Percentiles rank a stretch among this genome's conserved stretches.
These are phyloP conservation scores for Neurospora crassa DNA, from an alignment of 2,329 filamentous ascomycete species.

Conservation along the genomic window DNA sequence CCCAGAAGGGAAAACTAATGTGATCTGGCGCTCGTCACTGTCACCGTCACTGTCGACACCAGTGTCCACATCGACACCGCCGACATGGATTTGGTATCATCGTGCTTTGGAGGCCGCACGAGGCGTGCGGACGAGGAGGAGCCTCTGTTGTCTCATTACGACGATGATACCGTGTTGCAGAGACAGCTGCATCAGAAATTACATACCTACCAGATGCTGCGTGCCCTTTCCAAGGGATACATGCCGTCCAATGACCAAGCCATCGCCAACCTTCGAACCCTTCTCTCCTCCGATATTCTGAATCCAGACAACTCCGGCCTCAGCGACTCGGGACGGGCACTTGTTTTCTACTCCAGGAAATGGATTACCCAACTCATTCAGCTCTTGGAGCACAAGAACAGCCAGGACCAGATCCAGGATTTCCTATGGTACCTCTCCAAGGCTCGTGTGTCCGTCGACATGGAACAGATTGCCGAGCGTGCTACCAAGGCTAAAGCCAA, in stretches of 20 bases:
- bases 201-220: slow-evolving; percentile 85
- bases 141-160: slow-evolving; percentile 74
- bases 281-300: slow-evolving; percentile 69
- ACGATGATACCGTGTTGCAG: slow-evolving; percentile 72
- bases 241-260: slow-evolving; percentile 87
- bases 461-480: slow-evolving; percentile 50
- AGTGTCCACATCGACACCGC: background rate
- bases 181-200: slow-evolving; percentile 76
- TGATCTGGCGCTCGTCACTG: background rate
- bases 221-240: slow-evolving; percentile 72
- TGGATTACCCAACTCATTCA: slow-evolving; percentile 75
- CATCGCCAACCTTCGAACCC: slow-evolving; percentile 67
- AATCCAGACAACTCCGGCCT: slow-evolving; percentile 67
- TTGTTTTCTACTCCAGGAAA: slow-evolving; percentile 62
- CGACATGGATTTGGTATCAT: slow-evolving; percentile 10
- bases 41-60: background rate
- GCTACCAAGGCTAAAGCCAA: slow-evolving; percentile 54
- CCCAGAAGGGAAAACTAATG: background rate
- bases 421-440: slow-evolving; percentile 78
- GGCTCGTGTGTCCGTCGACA: slow-evolving; percentile 60
- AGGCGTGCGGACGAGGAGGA: slow-evolving; percentile 52
- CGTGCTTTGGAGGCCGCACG: slow-evolving; percentile 53
- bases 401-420: slow-evolving; percentile 77
- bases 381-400: slow-evolving; percentile 75
- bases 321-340: slow-evolving; percentile 64